Conservation (phyloP, 2,329 filamentous ascomycete genomes). For the Tolypocladium nubicola region DNA sequence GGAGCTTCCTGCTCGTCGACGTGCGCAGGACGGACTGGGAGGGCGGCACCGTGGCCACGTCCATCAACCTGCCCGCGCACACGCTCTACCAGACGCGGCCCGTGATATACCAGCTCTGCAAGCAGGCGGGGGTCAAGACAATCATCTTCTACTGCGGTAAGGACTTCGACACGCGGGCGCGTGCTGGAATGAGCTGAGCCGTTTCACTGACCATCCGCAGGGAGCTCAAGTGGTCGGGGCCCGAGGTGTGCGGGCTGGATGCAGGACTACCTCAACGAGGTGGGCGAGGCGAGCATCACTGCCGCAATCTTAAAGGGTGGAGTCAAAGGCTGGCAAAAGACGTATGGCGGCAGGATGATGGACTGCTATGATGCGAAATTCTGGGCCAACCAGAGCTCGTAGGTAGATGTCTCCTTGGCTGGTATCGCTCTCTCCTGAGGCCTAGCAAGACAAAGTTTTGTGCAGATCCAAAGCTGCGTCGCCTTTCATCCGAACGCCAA, state of each 20-base stretch:
- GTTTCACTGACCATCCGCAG: conserved; percentile 15
- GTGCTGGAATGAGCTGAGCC: neutral
- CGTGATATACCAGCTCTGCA: conserved; percentile 36
- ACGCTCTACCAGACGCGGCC: conserved; percentile 40
- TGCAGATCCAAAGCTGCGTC: conserved; percentile 1
- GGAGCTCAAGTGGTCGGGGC: conserved; percentile 39
- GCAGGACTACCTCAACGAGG: conserved; percentile 41
- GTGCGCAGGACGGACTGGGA: conserved; percentile 42
- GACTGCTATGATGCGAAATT: conserved; percentile 36
- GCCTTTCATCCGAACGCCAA: conserved; percentile 23
- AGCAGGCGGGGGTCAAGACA: conserved; percentile 34
- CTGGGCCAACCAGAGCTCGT: conserved; percentile 19
- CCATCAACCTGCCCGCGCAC: conserved; percentile 47
- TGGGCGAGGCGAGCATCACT: conserved; percentile 30
- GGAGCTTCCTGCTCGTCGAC: conserved; percentile 38
- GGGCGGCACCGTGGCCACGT: conserved; percentile 49
- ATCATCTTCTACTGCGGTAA: conserved; percentile 48
- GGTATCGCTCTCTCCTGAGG: neutral
- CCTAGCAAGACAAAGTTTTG: neutral
- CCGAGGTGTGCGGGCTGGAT: conserved; percentile 44
- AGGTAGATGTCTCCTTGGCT: conserved; percentile 5
- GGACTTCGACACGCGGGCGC: neutral
- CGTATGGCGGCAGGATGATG: conserved; percentile 35
- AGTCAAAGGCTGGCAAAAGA: conserved; percentile 44
- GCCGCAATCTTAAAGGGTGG: conserved; percentile 39